These are phyloP conservation scores for Diaporthe sp. DNA, from an alignment of 2,329 filamentous ascomycete genomes.

Conservation along the genomic window DNA sequence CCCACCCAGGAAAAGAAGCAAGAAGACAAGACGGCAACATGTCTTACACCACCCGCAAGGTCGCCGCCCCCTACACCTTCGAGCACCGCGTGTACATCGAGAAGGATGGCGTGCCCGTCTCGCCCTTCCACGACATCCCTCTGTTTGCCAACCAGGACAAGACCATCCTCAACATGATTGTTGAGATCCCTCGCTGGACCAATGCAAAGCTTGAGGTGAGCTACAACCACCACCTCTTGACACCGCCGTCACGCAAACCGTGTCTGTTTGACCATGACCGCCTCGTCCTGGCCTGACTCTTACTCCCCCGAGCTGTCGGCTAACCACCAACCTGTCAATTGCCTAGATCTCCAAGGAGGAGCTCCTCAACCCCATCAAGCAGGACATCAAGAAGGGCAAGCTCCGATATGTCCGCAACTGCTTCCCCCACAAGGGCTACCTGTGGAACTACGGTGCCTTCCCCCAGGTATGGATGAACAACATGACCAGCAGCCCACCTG, in stretches of 20 bases:
- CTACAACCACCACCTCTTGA: slow-evolving; percentile 37
- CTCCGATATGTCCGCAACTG: slow-evolving; percentile 99
- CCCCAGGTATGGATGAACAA: slow-evolving; percentile 76
- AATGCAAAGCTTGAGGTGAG: slow-evolving; percentile 99
- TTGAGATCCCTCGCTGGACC: slow-evolving; percentile 99
- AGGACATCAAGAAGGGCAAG: slow-evolving; percentile 99
- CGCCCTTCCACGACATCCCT: slow-evolving; percentile 98
- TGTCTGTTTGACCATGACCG: not conserved
- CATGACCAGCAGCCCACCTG: slow-evolving; percentile 7
- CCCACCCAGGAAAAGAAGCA: not conserved
- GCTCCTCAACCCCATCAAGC: slow-evolving; percentile 98
- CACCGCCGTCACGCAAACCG: not conserved
- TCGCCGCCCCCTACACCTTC: slow-evolving; percentile 89
- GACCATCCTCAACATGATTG: slow-evolving; percentile 98
- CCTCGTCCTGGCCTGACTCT: not conserved
- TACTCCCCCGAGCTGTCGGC: not conserved
- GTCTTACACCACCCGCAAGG: slow-evolving; percentile 84
- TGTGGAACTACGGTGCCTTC: slow-evolving; percentile 99
- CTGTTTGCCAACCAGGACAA: slow-evolving; percentile 97
- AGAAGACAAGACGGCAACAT: slow-evolving; percentile 55
- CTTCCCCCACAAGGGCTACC: slow-evolving; percentile 99
- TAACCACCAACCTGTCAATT: not conserved
- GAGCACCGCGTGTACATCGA: slow-evolving; percentile 98
- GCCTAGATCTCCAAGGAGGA: slow-evolving; percentile 97
- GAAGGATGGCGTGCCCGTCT: slow-evolving; percentile 94